Evolutionary conservation across 208 protist species (phyloP), one percentile per base, ranked within the genome.

Genomic region (Angomonas ambiguus): DNA sequence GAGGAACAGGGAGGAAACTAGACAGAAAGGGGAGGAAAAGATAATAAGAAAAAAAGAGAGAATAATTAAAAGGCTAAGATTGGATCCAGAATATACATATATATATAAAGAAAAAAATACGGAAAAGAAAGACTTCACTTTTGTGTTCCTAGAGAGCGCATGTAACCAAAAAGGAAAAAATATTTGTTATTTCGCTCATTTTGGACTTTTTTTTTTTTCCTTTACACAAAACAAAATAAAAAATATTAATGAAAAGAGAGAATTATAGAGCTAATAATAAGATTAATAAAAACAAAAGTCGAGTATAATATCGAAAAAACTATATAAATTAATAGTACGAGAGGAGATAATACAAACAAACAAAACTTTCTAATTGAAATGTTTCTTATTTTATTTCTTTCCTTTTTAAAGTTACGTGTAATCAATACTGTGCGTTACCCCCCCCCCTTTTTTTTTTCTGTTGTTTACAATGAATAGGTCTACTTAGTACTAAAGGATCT

Each of bases 371-470:
- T 45, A 51, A 24, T 32, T 42, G 24, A 10, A 11, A 35, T 60
- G 13, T 38, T 32, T 66, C 20, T 66, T 34, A 5, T 32, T 20
- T 66, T 20, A 18, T 68, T 41, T 60, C 10, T 4, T 51, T 60
- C 3, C 32, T 68, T 18, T 56, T 58, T 41, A 41, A 41, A 18
- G 13, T 41, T 41, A 18, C 8, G 5, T 41, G 5, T 41, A 41
- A 5, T 41, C 35, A 41, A 41, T n/a, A n/a, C n/a, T n/a, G n/a
- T n/a, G n/a, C n/a, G n/a, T n/a, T n/a, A n/a, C n/a, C n/a, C n/a
- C n/a, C n/a, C n/a, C 35, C 35, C 35, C 35, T 51, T 42, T 77
- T 67, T 48, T 63, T 69, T 66, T 51, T 64, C 49, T 56, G n/a
- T n/a, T n/a, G n/a, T n/a, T n/a, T n/a, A n/a, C n/a, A n/a, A n/a